These are phyloP conservation scores for Arctium minus DNA, from an alignment of 129 eudicot species.

Conservation along the genomic window DNA sequence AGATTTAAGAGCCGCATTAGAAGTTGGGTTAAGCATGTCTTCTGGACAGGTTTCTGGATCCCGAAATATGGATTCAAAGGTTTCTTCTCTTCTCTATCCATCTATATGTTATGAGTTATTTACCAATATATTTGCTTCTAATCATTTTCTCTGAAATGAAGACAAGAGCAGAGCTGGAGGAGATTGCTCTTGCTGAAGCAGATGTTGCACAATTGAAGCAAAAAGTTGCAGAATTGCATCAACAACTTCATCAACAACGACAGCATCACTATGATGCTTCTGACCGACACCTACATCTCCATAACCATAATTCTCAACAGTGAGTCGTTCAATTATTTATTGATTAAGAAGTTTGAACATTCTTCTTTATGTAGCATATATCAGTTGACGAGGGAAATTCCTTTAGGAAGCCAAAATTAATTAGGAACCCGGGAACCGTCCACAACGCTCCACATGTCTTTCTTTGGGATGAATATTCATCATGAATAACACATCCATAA, in stretches of 20 bases:
- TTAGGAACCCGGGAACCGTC: background rate
- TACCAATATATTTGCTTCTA: background rate
- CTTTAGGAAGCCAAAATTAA: background rate
- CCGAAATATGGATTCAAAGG: conserved; percentile 94
- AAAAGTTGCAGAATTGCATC: conserved; percentile 93
- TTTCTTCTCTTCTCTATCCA: conserved; percentile 8
- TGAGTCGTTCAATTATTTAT: conserved; percentile 31
- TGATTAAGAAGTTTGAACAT: background rate
- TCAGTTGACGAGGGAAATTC: background rate
- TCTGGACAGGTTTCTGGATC: conserved; percentile 77
- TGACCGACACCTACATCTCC: conserved; percentile 54
- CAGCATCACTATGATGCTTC: conserved; percentile 76
- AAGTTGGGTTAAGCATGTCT: conserved; percentile 97
- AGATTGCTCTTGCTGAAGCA: conserved; percentile 98
- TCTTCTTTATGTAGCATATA: background rate
- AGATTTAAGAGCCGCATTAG: conserved; percentile 88
- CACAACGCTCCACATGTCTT: background rate
- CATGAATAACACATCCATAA: background rate
- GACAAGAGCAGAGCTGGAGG: conserved; percentile 99
- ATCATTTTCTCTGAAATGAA: conserved; percentile 28
- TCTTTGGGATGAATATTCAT: background rate
- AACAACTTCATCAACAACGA: conserved; percentile 93
- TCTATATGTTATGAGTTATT: background rate
- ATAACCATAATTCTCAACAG: conserved; percentile 56
- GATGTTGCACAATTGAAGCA: conserved; percentile 94